Evolutionary conservation across 305 asterid species (phyloP).

Genomic region (Rubia occidens): DNA sequence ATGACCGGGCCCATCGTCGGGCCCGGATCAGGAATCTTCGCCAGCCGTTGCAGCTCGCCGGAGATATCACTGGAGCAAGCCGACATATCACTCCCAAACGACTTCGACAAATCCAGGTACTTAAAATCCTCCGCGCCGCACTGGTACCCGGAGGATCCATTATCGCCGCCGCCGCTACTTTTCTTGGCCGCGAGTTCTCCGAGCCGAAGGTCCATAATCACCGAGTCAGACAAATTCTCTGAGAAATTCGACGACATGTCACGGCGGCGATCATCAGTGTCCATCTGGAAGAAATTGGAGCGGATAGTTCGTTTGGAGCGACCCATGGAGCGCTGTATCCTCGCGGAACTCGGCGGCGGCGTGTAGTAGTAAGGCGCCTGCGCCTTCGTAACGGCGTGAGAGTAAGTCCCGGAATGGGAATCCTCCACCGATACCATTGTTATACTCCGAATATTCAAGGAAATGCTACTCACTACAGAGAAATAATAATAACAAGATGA

Average conservation of each 20-base stretch:
- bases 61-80: constrained; percentile 71
- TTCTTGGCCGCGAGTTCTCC: constrained; percentile 29
- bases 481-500: background rate
- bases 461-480: no score
- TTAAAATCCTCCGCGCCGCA: constrained; percentile 20
- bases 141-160: constrained; percentile 6
- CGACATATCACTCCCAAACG: constrained; percentile 30
- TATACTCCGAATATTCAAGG: background rate
- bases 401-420: constrained; percentile 14
- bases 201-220: constrained; percentile 29
- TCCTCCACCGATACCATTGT: constrained; percentile 23
- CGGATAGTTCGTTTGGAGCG: constrained; percentile 57
- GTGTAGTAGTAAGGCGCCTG: constrained; percentile 32
- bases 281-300: constrained; percentile 31
- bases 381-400: constrained; percentile 10
- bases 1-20: constrained; percentile 22
- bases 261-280: constrained; percentile 6
- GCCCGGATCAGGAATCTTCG: constrained; percentile 39
- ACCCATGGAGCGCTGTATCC: constrained; percentile 30
- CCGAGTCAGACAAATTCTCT: constrained; percentile 34
- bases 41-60: constrained; percentile 80
- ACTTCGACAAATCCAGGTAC: constrained; percentile 29
- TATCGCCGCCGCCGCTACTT: background rate
- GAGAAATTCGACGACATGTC: constrained; percentile 16
- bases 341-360: constrained; percentile 33